Conservation (phyloP, 2,329 filamentous ascomycete genomes). For the Cadophora sp. region DNA sequence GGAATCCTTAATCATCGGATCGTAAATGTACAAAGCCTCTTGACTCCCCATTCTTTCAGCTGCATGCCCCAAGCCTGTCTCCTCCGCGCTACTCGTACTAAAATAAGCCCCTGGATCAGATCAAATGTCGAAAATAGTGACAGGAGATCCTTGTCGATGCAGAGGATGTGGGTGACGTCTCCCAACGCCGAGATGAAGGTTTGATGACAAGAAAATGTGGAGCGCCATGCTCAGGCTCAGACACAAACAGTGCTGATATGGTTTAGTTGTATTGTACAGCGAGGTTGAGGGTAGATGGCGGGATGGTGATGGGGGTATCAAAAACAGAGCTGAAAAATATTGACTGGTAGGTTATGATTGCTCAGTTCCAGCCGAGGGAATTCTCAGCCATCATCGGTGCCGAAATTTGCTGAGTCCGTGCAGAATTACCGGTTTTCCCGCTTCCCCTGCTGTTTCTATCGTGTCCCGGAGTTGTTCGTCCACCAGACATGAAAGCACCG, state of each 20-base stretch:
- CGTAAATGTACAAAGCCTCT: constrained; percentile 39
- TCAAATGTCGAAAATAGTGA: constrained; percentile 36
- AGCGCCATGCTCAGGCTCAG: constrained; percentile 34
- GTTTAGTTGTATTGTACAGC: constrained; percentile 40
- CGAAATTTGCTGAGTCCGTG: constrained; percentile 72
- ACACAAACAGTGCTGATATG: constrained; percentile 22
- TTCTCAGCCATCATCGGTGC: constrained; percentile 80
- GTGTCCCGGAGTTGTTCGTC: constrained; percentile 46
- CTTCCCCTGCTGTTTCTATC: constrained; percentile 63
- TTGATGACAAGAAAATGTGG: constrained; percentile 40
- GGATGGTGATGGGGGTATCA: constrained; percentile 36
- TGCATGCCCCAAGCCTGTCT: constrained; percentile 9
- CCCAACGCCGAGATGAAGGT: constrained; percentile 41
- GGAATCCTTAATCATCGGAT: constrained; percentile 36
- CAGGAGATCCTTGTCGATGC: constrained; percentile 37
- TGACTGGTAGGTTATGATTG: constrained; percentile 27
- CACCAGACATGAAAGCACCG: constrained; percentile 50
- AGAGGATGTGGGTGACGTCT: constrained; percentile 40
- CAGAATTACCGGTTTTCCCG: constrained; percentile 50
- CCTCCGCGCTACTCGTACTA: constrained; percentile 17
- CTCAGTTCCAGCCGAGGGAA: constrained; percentile 77
- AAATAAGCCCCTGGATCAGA: constrained; percentile 42
- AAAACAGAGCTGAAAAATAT: constrained; percentile 28
- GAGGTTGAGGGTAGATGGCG: constrained; percentile 26
- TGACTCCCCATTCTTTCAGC: constrained; percentile 6